phyloP scores from a whole-genome alignment of 2,329 filamentous ascomycete genomes.

The Pochonia chlamydosporia region DNA sequence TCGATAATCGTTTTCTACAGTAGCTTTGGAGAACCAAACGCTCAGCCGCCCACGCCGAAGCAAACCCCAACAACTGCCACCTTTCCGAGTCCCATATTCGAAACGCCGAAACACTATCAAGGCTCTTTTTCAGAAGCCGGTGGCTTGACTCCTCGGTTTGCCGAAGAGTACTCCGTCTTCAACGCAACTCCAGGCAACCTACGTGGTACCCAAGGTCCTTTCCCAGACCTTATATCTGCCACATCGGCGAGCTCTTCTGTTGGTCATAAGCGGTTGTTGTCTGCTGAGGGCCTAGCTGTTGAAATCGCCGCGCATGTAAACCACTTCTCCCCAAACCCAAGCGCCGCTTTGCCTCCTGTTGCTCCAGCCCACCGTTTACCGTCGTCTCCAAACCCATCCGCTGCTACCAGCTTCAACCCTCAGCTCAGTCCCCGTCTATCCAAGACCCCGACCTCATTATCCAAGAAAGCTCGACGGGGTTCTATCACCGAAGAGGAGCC shows the following conservation, averaged over 20 bases:
- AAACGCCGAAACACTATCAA: conserved; percentile 47
- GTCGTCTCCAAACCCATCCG: conserved; percentile 48
- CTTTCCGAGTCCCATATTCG: conserved; percentile 50
- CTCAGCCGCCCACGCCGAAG: conserved; percentile 53
- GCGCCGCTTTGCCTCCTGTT: conserved; percentile 51
- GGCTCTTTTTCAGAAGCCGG: conserved; percentile 42
- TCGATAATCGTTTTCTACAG: conserved; percentile 15
- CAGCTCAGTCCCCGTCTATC: conserved; percentile 21
- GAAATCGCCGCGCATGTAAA: conserved; percentile 57
- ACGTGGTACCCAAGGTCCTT: conserved; percentile 37
- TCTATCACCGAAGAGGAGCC: conserved; percentile 27
- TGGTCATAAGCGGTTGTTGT: conserved; percentile 45
- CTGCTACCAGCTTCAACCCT: conserved; percentile 18
- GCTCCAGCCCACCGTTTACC: conserved; percentile 51
- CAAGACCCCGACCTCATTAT: conserved; percentile 17
- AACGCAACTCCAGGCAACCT: conserved; percentile 58
- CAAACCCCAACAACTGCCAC: conserved; percentile 49
- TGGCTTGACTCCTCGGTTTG: conserved; percentile 56
- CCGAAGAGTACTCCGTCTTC: conserved; percentile 61
- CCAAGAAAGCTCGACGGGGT: conserved; percentile 41
- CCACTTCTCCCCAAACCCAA: conserved; percentile 49
- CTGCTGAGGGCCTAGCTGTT: conserved; percentile 40
- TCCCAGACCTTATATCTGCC: conserved; percentile 38
- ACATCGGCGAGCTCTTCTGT: conserved; percentile 26
- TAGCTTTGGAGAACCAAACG: conserved; percentile 60